Conservation (phyloP, 495 filamentous ascomycete species). For the Hypoxylon lienhwacheense region DNA sequence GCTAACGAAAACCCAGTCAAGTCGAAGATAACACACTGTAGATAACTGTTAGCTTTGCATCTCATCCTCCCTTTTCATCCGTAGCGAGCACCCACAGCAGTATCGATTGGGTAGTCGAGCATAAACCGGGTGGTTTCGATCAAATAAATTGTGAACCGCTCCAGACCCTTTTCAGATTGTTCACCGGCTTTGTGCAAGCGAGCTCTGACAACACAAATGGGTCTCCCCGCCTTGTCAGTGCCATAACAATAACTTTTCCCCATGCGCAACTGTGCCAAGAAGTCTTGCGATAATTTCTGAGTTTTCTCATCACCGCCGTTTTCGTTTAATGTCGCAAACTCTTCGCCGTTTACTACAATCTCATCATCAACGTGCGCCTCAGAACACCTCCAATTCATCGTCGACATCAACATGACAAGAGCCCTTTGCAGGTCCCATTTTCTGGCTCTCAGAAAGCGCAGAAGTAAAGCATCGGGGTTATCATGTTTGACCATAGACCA, state of each 20-base stretch:
- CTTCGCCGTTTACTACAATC: conserved; percentile 80
- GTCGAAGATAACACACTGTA: conserved; percentile 74
- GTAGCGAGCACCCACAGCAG: conserved; percentile 68
- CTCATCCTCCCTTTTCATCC: neutral
- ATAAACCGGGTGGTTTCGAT: conserved; percentile 92
- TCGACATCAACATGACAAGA: conserved; percentile 89
- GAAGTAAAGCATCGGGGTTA: conserved; percentile 81
- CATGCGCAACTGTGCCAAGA: conserved; percentile 79
- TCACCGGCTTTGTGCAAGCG: conserved; percentile 78
- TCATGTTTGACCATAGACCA: conserved; percentile 98
- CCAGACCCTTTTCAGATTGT: conserved; percentile 76
- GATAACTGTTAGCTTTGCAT: conserved; percentile 41
- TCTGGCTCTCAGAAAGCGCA: conserved; percentile 87
- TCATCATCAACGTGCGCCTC: conserved; percentile 87
- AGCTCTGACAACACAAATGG: conserved; percentile 84
- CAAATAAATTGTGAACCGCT: conserved; percentile 88
- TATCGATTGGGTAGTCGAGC: conserved; percentile 78
- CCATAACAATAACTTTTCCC: conserved; percentile 97
- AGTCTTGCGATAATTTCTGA: conserved; percentile 72
- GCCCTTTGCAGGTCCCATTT: conserved; percentile 97
- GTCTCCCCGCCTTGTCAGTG: conserved; percentile 78
- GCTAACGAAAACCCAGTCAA: conserved; percentile 90
- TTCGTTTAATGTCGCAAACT: conserved; percentile 60
- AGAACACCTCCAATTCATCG: conserved; percentile 83
- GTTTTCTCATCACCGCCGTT: conserved; percentile 59